These are phyloP conservation scores for Arabis alpina DNA, from an alignment of 345 rosid species.

Conservation along the genomic window DNA sequence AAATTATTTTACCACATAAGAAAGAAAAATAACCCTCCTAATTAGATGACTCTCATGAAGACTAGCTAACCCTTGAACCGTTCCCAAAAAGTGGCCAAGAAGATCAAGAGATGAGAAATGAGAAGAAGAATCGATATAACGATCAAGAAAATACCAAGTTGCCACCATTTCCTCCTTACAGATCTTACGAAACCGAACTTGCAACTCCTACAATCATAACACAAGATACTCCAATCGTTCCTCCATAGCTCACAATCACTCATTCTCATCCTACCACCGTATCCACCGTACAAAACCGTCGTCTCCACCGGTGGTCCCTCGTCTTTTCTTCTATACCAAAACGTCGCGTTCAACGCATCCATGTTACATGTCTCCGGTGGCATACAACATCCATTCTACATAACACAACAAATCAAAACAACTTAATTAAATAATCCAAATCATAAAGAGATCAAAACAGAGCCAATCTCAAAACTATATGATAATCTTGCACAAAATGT, in stretches of 20 bases:
- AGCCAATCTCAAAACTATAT: not conserved
- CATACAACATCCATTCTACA: conserved; percentile 79
- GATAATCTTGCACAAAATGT: not conserved
- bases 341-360: conserved; percentile 65
- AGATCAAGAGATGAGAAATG: conserved; percentile 56
- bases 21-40: conserved; percentile 29
- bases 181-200: conserved; percentile 57
- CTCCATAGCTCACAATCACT: conserved; percentile 64
- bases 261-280: conserved; percentile 19
- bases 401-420: conserved; percentile 1
- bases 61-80: conserved; percentile 27
- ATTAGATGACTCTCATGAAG: not conserved
- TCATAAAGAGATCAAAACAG: not conserved
- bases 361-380: conserved; percentile 66
- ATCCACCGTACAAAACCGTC: conserved; percentile 13
- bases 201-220: conserved; percentile 67
- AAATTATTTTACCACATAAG: conserved; percentile 32
- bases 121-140: conserved; percentile 61
- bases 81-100: conserved; percentile 66
- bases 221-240: conserved; percentile 51
- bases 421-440: not conserved
- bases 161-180: conserved; percentile 68
- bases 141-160: conserved; percentile 64
- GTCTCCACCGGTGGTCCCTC: conserved; percentile 24
- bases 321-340: conserved; percentile 53